Evolutionary conservation across 1,139 yeast genomes (phyloP).

Genomic region (Pneumocystis sp.): DNA sequence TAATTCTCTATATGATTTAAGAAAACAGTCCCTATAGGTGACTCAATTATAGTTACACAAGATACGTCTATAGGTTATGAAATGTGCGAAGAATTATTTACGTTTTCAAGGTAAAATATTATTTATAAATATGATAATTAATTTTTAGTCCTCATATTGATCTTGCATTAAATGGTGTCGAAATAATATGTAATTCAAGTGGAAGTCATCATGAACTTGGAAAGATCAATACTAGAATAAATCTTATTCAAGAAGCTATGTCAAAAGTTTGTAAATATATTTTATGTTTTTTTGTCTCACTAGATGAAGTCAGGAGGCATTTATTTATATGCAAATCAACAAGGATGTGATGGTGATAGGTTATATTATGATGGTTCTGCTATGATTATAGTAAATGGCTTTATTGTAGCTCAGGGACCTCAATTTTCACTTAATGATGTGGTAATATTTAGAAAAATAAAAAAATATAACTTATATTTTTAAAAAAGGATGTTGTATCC

Average conservation of each 20-base stretch:
- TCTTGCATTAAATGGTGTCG: slow-evolving; percentile 90
- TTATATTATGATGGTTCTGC: slow-evolving; percentile 96
- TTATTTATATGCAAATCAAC: slow-evolving; percentile 82
- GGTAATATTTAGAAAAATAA: neutral
- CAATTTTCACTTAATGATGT: slow-evolving; percentile 44
- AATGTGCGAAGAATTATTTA: slow-evolving; percentile 92
- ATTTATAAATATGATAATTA: neutral
- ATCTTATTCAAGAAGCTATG: slow-evolving; percentile 80
- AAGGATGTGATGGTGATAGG: slow-evolving; percentile 97
- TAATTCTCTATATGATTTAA: neutral
- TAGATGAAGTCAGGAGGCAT: slow-evolving; percentile 83
- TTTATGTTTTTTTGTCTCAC: neutral
- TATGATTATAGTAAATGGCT: slow-evolving; percentile 78
- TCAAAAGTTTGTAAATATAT: neutral
- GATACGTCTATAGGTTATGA: slow-evolving; percentile 90
- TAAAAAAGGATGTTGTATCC: slow-evolving; percentile 77
- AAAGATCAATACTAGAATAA: slow-evolving; percentile 68
- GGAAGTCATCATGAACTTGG: slow-evolving; percentile 95
- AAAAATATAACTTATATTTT: neutral
- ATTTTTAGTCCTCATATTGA: slow-evolving; percentile 70
- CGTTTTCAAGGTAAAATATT: slow-evolving; percentile 39
- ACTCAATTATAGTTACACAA: slow-evolving; percentile 65
- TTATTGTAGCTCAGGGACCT: slow-evolving; percentile 79
- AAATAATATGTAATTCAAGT: slow-evolving; percentile 83
- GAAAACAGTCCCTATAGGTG: slow-evolving; percentile 60